phyloP scores from a whole-genome alignment of 1,284 basidiomycete genomes.

The Cutaneotrichosporon sp. region DNA sequence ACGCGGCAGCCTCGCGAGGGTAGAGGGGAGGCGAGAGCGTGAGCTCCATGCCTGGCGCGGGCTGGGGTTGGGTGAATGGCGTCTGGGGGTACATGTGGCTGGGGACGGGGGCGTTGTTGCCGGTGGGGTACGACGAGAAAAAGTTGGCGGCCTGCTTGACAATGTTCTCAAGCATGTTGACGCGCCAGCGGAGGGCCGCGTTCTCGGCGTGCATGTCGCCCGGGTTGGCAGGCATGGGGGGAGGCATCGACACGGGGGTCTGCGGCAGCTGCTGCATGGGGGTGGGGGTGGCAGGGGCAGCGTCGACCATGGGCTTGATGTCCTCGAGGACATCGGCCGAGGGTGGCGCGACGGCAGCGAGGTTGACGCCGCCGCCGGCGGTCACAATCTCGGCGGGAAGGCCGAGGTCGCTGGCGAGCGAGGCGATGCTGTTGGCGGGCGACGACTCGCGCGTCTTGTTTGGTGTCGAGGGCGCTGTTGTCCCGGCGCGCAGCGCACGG shows the following conservation, averaged over 20 bases:
- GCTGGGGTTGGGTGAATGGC: slow-evolving; percentile 4
- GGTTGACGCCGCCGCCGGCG: slow-evolving; percentile 34
- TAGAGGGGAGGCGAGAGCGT: slow-evolving; percentile 33
- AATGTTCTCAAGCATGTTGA: slow-evolving; percentile 37
- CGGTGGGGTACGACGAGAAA: slow-evolving; percentile 20
- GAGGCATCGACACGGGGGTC: not conserved
- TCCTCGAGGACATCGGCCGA: slow-evolving; percentile 30
- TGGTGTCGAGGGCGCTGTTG: slow-evolving; percentile 12
- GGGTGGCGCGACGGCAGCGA: slow-evolving; percentile 38
- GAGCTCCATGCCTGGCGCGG: slow-evolving; percentile 21
- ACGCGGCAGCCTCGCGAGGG: slow-evolving; percentile 17
- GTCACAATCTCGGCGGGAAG: slow-evolving; percentile 32
- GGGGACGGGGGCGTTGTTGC: slow-evolving; percentile 7
- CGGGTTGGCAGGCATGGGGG: slow-evolving; percentile 3
- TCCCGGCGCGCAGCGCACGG: slow-evolving; percentile 26
- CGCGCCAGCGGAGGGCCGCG: slow-evolving; percentile 32
- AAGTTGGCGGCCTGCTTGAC: slow-evolving; percentile 41
- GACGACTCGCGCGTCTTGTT: slow-evolving; percentile 26
- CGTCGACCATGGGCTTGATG: slow-evolving; percentile 26
- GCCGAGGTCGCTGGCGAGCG: slow-evolving; percentile 34
- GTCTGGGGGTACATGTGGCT: slow-evolving; percentile 1
- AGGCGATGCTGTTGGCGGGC: slow-evolving; percentile 32
- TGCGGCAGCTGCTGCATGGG: slow-evolving; percentile 1
- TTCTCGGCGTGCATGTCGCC: slow-evolving; percentile 30
- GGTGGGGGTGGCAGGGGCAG: slow-evolving; percentile 2